Conservation (phyloP, 1,284 basidiomycete species). For the Ceratobasidium sp. region DNA sequence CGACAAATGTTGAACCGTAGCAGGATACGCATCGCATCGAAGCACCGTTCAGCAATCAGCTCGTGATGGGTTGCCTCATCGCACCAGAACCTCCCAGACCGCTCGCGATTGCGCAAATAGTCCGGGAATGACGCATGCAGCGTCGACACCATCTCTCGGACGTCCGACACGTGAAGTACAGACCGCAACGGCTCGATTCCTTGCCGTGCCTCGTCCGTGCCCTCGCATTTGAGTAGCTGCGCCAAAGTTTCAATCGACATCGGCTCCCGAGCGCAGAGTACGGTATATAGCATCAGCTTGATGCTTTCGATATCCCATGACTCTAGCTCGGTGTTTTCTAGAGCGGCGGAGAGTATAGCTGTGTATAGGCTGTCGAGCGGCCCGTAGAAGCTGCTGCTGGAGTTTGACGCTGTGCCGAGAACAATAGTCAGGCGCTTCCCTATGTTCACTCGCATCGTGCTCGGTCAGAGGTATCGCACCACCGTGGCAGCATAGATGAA, state of each 20-base stretch:
- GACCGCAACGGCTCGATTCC: neutral
- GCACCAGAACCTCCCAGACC: too few relatives aligned
- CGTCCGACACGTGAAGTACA: conserved; percentile 10
- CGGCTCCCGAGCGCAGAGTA: conserved; percentile 3
- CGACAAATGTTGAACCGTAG: conserved; percentile 29
- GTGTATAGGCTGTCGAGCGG: conserved; percentile 5
- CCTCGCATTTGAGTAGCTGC: neutral
- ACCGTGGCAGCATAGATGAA: conserved; percentile 43
- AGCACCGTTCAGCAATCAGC: too few relatives aligned
- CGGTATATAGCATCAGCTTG: neutral
- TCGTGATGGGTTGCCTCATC: neutral
- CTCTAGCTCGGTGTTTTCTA: neutral
- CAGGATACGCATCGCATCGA: too few relatives aligned
- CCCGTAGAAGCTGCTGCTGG: neutral
- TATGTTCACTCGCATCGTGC: neutral
- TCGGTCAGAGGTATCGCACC: conserved; percentile 2
- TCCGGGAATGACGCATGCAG: conserved; percentile 39
- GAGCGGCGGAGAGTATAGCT: neutral
- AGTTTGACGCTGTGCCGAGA: neutral
- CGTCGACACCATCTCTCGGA: too few relatives aligned
- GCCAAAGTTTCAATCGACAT: neutral
- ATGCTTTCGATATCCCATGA: neutral
- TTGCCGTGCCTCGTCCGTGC: neutral
- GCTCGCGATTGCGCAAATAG: too few relatives aligned
- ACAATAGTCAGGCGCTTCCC: neutral